These are phyloP conservation scores for Candida vaughaniae DNA, from an alignment of 805 yeast species.

Conservation along the genomic window DNA sequence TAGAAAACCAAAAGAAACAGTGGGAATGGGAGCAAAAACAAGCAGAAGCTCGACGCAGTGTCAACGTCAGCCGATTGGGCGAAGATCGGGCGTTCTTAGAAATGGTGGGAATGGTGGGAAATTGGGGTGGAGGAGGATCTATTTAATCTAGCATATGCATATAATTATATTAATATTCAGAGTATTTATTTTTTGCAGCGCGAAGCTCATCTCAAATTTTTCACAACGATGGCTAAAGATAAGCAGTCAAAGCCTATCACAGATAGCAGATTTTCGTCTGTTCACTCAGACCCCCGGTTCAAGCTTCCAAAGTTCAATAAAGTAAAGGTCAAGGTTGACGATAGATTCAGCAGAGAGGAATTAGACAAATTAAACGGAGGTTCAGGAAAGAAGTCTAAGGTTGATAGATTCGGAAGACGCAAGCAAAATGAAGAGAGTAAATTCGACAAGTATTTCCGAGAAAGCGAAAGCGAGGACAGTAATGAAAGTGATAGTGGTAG, in stretches of 20 bases:
- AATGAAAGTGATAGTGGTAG: conserved; percentile 19
- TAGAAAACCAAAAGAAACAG: conserved; percentile 69
- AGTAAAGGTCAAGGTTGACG: conserved; percentile 76
- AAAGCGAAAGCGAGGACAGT: conserved; percentile 31
- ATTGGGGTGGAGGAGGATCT: conserved; percentile 48
- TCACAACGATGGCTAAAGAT: conserved; percentile 12
- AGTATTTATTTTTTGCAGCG: no score
- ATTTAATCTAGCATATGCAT: no score
- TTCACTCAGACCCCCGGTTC: conserved; percentile 88
- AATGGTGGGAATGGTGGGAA: conserved; percentile 68
- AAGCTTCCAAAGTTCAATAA: conserved; percentile 68
- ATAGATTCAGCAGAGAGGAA: conserved; percentile 72
- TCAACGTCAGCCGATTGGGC: conserved; percentile 63
- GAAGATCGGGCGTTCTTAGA: conserved; percentile 87
- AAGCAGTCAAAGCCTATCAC: conserved; percentile 34
- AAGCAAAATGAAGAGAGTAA: conserved; percentile 49
- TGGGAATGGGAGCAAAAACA: conserved; percentile 94
- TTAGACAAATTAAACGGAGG: conserved; percentile 47
- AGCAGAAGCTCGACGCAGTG: conserved; percentile 71
- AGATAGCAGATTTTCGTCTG: conserved; percentile 77
- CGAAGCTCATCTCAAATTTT: conserved; percentile 10
- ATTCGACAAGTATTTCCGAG: conserved; percentile 61
- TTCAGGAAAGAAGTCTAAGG: conserved; percentile 58
- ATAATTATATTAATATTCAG: no score
- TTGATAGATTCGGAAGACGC: conserved; percentile 87